Evolutionary conservation across 805 yeast species (phyloP), one percentile per base, ranked within the genome.

Genomic region (Ogataea thermomethanolica): DNA sequence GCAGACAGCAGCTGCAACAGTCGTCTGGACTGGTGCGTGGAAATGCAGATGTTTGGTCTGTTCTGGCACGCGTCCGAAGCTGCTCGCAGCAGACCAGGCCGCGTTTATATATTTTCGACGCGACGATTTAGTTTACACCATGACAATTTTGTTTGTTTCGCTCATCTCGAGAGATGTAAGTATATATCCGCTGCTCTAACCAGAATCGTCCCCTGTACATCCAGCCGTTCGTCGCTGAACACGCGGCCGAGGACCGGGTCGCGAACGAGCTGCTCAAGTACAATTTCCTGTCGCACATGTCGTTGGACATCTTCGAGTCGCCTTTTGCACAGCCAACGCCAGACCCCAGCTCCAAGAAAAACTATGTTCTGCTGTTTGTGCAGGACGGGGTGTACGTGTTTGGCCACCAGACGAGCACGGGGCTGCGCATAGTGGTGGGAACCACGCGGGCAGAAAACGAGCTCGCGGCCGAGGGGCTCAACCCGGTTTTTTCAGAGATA

Each of bases 261-360:
- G 67, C 71, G 32, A 71, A 77, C 48, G 68, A 67, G 43, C 62
- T 75, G 39, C 62, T 81, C 23, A 78, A 81, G 50, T 81, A 78
- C 62, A 80, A 83, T 53, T 82, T 82, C 50, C 64, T 83, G 23
- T 74, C 86, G n/a, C 87, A 83, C 55, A 81, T 83, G 83, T 79
- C 88, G 5, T 62, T 83, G 17, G 90, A 83, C 57, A 73, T 81
- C 14, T 80, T 83, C 53, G 69, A 79, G 25, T 75, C 84, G 2
- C 69, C 73, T 4, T 64, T 65, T 39, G 42, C 39, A 7, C 51
- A 39, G 12, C 44, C 44, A 21, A 45, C 46, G 6, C 26, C 44
- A 5, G 44, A 35, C 15, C 39, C 46, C 22, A 40, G 26, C 36
- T 14, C 43, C 11, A 30, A 33, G 26, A 59, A 62, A 14, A 58